Conservation (phyloP, 768 basidiomycete genomes). For the Lactifluus echinatus region DNA sequence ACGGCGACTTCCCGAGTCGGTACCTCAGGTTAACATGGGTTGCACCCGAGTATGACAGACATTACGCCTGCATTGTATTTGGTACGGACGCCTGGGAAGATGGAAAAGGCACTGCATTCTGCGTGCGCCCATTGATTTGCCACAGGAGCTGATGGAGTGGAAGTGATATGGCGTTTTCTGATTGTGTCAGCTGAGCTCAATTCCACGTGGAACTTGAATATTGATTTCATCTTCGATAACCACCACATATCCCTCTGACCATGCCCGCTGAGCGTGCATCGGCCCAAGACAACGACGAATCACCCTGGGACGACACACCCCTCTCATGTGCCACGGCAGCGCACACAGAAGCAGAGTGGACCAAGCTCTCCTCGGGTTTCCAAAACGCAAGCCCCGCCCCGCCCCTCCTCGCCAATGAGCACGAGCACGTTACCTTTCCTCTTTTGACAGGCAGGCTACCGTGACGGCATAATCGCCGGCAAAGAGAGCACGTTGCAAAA, state of each 20-base stretch:
- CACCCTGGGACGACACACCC: slow-evolving; percentile 1
- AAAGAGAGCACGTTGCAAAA: slow-evolving; percentile 82
- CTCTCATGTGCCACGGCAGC: background rate
- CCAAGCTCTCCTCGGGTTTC: slow-evolving; percentile 57
- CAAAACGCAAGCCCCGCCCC: slow-evolving; percentile 44
- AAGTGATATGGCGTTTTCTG: no score
- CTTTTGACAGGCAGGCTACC: slow-evolving; percentile 68
- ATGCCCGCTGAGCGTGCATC: background rate
- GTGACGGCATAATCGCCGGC: slow-evolving; percentile 92
- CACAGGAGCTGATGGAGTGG: no score
- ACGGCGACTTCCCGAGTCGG: background rate
- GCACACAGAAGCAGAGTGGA: slow-evolving; percentile 44
- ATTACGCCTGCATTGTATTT: background rate
- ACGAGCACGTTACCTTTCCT: background rate
- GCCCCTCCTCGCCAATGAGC: background rate
- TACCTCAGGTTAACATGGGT: background rate
- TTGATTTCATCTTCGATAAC: no score
- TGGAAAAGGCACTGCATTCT: background rate
- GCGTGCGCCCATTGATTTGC: no score
- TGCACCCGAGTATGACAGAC: no score
- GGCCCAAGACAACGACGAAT: background rate
- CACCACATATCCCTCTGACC: no score
- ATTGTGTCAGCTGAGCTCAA: no score
- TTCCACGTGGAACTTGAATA: no score
- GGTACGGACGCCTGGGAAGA: background rate